These are phyloP conservation scores for Aspergillus asperescens DNA, from an alignment of 495 filamentous ascomycete species.

Conservation along the genomic window DNA sequence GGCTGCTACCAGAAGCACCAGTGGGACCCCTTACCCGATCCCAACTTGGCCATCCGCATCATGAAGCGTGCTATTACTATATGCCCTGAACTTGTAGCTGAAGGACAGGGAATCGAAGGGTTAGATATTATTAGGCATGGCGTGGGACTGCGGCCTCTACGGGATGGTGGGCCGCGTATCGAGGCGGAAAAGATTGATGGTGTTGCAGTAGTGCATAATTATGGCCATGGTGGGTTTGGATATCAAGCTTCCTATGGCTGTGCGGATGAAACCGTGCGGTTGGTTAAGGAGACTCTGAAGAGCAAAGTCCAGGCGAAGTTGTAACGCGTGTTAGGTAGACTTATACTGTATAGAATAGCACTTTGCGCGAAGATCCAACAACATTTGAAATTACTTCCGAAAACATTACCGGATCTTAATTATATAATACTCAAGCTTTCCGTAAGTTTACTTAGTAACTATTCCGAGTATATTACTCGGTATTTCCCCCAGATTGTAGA, in stretches of 20 bases:
- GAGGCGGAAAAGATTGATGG: slow-evolving; percentile 72
- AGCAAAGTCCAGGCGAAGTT: slow-evolving; percentile 33
- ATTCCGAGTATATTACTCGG: background rate
- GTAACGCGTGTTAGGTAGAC: slow-evolving; percentile 12
- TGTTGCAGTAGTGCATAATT: slow-evolving; percentile 86
- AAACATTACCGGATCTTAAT: background rate
- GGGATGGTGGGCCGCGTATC: slow-evolving; percentile 70
- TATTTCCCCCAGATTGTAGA: slow-evolving; percentile 1
- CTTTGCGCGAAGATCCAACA: too few species aligned
- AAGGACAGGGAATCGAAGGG: slow-evolving; percentile 71
- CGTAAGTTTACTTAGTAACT: too few species aligned
- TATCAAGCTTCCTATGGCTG: slow-evolving; percentile 88
- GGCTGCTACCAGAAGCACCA: slow-evolving; percentile 78
- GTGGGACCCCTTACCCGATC: slow-evolving; percentile 79
- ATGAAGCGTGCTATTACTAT: slow-evolving; percentile 77
- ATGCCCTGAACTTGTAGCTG: slow-evolving; percentile 63
- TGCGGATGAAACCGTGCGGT: slow-evolving; percentile 58
- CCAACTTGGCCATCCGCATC: slow-evolving; percentile 74
- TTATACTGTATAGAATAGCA: too few species aligned
- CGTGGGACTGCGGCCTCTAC: slow-evolving; percentile 77
- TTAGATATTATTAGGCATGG: slow-evolving; percentile 83
- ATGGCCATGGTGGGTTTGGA: slow-evolving; percentile 91
- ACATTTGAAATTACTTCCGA: too few species aligned
- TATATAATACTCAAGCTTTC: too few species aligned
- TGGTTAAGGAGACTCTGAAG: slow-evolving; percentile 61